Evolutionary conservation across 1,284 basidiomycete species (phyloP).

Genomic region (Thelephora terrestris): DNA sequence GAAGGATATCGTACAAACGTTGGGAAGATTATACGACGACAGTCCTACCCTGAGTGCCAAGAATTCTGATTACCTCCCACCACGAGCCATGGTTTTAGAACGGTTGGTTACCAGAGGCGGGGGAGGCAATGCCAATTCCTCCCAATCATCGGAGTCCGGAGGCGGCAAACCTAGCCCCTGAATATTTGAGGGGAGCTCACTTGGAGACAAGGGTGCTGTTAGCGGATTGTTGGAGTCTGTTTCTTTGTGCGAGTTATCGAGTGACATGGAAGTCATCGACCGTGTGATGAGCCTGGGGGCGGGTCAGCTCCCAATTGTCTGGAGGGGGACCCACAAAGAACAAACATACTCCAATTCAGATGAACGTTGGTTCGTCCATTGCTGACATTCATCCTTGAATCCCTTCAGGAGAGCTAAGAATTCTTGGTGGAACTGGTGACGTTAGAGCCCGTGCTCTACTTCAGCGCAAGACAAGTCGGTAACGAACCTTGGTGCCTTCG

Average conservation of each 20-base stretch:
- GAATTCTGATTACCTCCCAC: too few relatives aligned
- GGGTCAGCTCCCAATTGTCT: background rate
- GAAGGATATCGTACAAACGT: too few relatives aligned
- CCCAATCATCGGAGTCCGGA: constrained; percentile 39
- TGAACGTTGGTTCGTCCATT: constrained; percentile 63
- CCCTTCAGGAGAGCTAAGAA: constrained; percentile 59
- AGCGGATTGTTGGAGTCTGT: constrained; percentile 1
- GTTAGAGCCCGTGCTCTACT: background rate
- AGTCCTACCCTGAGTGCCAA: too few relatives aligned
- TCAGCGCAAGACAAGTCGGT: background rate
- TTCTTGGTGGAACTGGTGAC: constrained; percentile 74
- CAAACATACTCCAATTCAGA: constrained; percentile 41
- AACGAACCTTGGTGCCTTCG: constrained; percentile 73
- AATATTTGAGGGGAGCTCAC: background rate
- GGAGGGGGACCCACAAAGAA: background rate
- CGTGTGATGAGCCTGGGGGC: constrained; percentile 14
- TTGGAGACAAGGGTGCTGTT: background rate
- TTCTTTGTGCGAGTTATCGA: constrained; percentile 6
- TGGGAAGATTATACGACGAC: too few relatives aligned
- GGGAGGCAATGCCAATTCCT: constrained; percentile 30
- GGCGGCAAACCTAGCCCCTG: constrained; percentile 30
- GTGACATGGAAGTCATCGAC: constrained; percentile 15
- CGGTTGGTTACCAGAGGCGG: constrained; percentile 18
- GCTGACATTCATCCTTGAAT: constrained; percentile 68
- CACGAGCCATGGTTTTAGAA: too few relatives aligned